phyloP scores from a whole-genome alignment of 805 yeast genomes.

The Kodamaea jinghongensis region DNA sequence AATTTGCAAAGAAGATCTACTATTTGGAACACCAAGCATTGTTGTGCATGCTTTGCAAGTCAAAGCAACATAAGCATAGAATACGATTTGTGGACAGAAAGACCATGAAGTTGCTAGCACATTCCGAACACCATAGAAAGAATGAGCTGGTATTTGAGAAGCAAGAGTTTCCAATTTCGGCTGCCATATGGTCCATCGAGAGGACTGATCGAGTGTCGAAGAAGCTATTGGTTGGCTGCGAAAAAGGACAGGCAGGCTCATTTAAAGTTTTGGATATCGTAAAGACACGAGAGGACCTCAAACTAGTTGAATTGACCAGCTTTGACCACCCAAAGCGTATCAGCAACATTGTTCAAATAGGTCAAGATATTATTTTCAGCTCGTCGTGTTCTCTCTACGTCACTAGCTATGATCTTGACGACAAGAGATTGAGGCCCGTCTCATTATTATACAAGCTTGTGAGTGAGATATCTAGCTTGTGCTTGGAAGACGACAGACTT shows the following conservation, averaged over 20 bases:
- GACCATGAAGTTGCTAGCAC: conserved; percentile 20
- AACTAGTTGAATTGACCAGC: conserved; percentile 30
- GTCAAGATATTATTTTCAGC: conserved; percentile 31
- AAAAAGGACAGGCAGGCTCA: conserved; percentile 21
- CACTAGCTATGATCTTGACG: conserved; percentile 33
- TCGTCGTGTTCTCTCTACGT: conserved; percentile 28
- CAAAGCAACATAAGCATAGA: conserved; percentile 24
- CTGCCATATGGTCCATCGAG: conserved; percentile 33
- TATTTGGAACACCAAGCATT: conserved; percentile 27
- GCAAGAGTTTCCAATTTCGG: conserved; percentile 31
- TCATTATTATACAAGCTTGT: conserved; percentile 23
- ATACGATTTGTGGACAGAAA: conserved; percentile 36
- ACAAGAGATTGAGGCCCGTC: conserved; percentile 31
- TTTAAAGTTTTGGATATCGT: conserved; percentile 36
- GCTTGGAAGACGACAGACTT: conserved; percentile 17
- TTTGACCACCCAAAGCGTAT: conserved; percentile 33
- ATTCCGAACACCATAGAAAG: conserved; percentile 20
- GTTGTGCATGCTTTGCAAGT: conserved; percentile 31
- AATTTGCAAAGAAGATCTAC: conserved; percentile 30
- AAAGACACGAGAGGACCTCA: conserved; percentile 19
- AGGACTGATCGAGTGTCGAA: conserved; percentile 31
- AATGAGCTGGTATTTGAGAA: conserved; percentile 18
- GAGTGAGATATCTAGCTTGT: conserved; percentile 29
- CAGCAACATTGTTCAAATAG: conserved; percentile 33
- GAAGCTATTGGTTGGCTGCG: conserved; percentile 33